Conservation (phyloP, 2,329 filamentous ascomycete genomes). For the Myrmaecium sp. region DNA sequence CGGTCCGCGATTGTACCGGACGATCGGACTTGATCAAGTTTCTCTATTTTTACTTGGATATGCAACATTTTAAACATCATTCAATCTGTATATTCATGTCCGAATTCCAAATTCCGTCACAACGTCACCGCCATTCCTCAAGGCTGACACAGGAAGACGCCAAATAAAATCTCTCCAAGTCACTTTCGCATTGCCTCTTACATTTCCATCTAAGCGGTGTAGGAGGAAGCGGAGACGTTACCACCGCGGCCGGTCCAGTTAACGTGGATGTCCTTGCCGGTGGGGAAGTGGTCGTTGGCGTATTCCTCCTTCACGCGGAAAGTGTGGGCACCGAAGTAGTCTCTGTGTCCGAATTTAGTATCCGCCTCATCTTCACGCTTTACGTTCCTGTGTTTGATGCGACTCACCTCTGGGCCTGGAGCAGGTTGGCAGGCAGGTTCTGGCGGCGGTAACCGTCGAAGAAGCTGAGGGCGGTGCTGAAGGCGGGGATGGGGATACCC, state of each 20-base stretch:
- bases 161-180: too few species aligned
- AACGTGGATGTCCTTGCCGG: slow-evolving; percentile 83
- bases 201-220: slow-evolving; percentile 61
- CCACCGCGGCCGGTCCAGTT: slow-evolving; percentile 99
- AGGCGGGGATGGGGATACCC: slow-evolving; percentile 90
- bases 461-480: slow-evolving; percentile 94
- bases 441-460: slow-evolving; percentile 97
- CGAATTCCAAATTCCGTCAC: too few species aligned
- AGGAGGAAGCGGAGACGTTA: slow-evolving; percentile 92
- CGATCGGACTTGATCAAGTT: too few species aligned
- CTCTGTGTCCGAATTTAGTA: too few species aligned
- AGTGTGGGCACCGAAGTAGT: slow-evolving; percentile 74
- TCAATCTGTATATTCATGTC: too few species aligned
- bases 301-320: slow-evolving; percentile 37
- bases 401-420: slow-evolving; percentile 98
- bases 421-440: slow-evolving; percentile 91
- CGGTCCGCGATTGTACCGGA: too few species aligned
- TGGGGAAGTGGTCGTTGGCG: slow-evolving; percentile 57
- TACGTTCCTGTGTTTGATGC: too few species aligned
- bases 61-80: too few species aligned
- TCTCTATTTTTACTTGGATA: too few species aligned
- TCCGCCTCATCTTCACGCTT: too few species aligned
- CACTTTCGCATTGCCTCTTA: slow-evolving; percentile 1
- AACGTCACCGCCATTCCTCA: too few species aligned
- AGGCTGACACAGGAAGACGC: too few species aligned